Evolutionary conservation across 345 rosid genomes (phyloP).

Genomic region (Eutrema japonicum): DNA sequence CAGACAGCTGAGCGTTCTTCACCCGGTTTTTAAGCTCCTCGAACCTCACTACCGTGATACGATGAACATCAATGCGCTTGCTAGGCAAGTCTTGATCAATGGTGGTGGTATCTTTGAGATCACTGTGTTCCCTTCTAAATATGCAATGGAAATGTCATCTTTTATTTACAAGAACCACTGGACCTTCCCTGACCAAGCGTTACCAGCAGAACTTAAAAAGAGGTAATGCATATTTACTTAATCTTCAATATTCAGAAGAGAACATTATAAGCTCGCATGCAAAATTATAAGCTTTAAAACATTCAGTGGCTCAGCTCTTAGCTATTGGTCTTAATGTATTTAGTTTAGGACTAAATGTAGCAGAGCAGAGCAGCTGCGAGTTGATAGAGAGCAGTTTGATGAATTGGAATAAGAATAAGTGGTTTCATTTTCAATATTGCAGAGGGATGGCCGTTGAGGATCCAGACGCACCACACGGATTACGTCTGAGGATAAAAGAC

Average conservation of each 20-base stretch:
- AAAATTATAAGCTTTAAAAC: not conserved
- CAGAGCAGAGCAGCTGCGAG: not conserved
- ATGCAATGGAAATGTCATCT: conserved; percentile 72
- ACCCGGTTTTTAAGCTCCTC: conserved; percentile 77
- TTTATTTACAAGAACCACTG: conserved; percentile 54
- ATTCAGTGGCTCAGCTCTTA: no score
- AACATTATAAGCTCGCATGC: not conserved
- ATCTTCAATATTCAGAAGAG: not conserved
- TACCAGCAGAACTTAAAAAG: conserved; percentile 75
- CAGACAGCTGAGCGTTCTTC: conserved; percentile 76
- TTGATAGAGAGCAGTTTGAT: no score
- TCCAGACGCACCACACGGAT: conserved; percentile 56
- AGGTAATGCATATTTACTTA: conserved; percentile 49
- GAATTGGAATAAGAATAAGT: no score
- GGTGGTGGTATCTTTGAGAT: conserved; percentile 66
- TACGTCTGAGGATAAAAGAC: conserved; percentile 63
- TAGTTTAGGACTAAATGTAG: not conserved
- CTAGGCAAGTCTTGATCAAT: conserved; percentile 60
- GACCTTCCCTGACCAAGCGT: conserved; percentile 69
- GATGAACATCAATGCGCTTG: conserved; percentile 72
- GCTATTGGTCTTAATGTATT: no score
- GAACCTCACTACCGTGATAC: conserved; percentile 87
- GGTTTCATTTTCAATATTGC: conserved; percentile 4
- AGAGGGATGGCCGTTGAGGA: conserved; percentile 80
- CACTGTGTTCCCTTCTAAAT: conserved; percentile 65